Base-by-base conservation (phyloP, 768 basidiomycete genomes). In the Pulveroboletus sp. region DNA sequence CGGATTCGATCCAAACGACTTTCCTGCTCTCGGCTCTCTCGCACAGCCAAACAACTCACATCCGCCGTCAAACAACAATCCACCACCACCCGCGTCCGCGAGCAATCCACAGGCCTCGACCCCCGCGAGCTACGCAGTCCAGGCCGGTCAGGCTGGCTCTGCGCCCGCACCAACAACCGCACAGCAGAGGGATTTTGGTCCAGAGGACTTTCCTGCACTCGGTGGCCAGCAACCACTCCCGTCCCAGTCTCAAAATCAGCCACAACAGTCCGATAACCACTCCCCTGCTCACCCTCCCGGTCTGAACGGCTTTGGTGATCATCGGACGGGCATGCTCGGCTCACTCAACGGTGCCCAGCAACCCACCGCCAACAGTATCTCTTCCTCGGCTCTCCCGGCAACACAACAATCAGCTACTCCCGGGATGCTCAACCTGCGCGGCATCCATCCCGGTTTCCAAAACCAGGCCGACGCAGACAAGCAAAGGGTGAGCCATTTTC, bases 131-230 rank as follows among this genome's bases (percentile, higher is more conserved):
- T 92, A 91, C 68, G 90, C 90, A 39, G 87, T 76, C 49, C 90
- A 91, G 64, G 89, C 87, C 14, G 87, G 87, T 31, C 65, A 80
- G 57, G 77, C 73, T 45, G 73, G 57, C 44, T 58, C 65, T 11
- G 45, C 27, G 8, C n/a, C n/a, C n/a, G 8, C 27, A 29, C 4
- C 27, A 29, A 29, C 27, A 29, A 29, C 60, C 36, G 27, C 45
- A 6, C 65, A 62, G 39, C 47, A 38, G 14, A 53, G 50, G 64
- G 71, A 67, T 65, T 88, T 93, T 52, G 87, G 85, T n/a, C 81
- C 85, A 34, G 90, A 92, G 57, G 91, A 94, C 71, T 93, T 94
- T 65, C 91, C 91, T 43, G 91, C 91, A 16, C 72, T 94, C 23
- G 86, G 90, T 11, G 86, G 84, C 44, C 83, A 79, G 56, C 69